Base-by-base conservation (phyloP, 129 eudicot genomes). In the Pseudognaphalium luteoalbum region DNA sequence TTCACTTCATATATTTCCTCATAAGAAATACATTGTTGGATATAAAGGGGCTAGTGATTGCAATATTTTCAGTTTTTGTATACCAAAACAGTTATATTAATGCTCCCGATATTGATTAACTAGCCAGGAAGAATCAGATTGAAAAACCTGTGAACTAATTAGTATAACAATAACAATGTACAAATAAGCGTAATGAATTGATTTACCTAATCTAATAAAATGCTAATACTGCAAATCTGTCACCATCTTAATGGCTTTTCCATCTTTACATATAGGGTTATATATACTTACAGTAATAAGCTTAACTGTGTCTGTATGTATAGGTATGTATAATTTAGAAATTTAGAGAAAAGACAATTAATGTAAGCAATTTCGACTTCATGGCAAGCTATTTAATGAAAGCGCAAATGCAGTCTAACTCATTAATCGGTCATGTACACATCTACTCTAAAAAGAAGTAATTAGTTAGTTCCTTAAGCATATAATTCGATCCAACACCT, bases 11-110 rank as follows among this genome's bases (percentile, higher is more conserved):
- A 68, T 41, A 42, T 29, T 63, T 61, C 70, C 61, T 60, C 60
- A 0, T 20, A 15, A 70, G 35, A 50, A 76, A 74, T 33, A 66
- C 9, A 77, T 28, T 57, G 57, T 25, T 59, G 60, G 39, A 70
- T 57, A 42, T 25, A 78, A 58, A 58, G 28, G 28, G 28, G 28
- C 76, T 28, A 57, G 70, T 20, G 66, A 76, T 41, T 73, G 61
- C 67, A 65, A 29, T 73, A 47, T 47, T 12, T 47, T 47, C 54
- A 14, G 12, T 64, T 64, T 68, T 56, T 25, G n/a, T n/a, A n/a
- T n/a, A 37, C 34, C 44, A 8, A n/a, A n/a, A n/a, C n/a, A n/a
- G n/a, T n/a, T n/a, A n/a, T n/a, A n/a, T n/a, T 28, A 60, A 29
- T 42, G 44, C 11, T 75, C 51, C 65, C 21, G 39, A 61, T 9